phyloP scores from a whole-genome alignment of 106 monocot species.

The Allium sativum region DNA sequence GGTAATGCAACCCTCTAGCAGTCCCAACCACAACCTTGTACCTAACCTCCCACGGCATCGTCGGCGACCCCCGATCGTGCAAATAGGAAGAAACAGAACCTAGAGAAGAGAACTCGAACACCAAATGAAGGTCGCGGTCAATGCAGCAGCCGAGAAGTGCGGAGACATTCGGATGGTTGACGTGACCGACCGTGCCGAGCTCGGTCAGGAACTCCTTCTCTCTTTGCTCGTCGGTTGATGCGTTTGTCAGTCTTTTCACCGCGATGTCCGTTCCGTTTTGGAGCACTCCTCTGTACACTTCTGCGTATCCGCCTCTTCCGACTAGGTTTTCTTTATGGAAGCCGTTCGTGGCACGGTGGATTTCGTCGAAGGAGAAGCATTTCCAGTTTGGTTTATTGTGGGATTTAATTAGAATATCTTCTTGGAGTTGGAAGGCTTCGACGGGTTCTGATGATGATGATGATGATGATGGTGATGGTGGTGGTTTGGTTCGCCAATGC shows the following conservation, averaged over 20 bases:
- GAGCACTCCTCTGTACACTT: conserved; percentile 56
- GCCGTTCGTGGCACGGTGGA: conserved; percentile 47
- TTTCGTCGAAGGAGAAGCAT: conserved; percentile 71
- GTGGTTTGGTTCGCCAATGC: too few relatives aligned
- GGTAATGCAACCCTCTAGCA: conserved; percentile 43
- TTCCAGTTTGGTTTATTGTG: conserved; percentile 43
- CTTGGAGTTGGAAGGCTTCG: conserved; percentile 2
- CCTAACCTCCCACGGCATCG: conserved; percentile 39
- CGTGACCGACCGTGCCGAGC: conserved; percentile 67
- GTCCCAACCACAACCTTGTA: conserved; percentile 32
- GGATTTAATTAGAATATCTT: not conserved
- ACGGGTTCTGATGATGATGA: too few relatives aligned
- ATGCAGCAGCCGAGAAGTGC: conserved; percentile 54
- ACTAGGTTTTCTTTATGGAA: conserved; percentile 63
- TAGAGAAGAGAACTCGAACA: conserved; percentile 59
- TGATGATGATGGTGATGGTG: too few relatives aligned
- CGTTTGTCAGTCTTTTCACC: conserved; percentile 44
- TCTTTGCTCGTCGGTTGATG: conserved; percentile 42
- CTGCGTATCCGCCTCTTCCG: conserved; percentile 63
- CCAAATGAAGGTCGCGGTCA: conserved; percentile 43
- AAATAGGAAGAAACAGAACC: conserved; percentile 58
- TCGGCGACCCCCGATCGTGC: conserved; percentile 36
- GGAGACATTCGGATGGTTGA: conserved; percentile 58
- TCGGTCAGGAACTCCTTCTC: conserved; percentile 74
- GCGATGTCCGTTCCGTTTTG: conserved; percentile 39